phyloP scores from a whole-genome alignment of 108 stramenopile species.

The Nitzschia palea region DNA sequence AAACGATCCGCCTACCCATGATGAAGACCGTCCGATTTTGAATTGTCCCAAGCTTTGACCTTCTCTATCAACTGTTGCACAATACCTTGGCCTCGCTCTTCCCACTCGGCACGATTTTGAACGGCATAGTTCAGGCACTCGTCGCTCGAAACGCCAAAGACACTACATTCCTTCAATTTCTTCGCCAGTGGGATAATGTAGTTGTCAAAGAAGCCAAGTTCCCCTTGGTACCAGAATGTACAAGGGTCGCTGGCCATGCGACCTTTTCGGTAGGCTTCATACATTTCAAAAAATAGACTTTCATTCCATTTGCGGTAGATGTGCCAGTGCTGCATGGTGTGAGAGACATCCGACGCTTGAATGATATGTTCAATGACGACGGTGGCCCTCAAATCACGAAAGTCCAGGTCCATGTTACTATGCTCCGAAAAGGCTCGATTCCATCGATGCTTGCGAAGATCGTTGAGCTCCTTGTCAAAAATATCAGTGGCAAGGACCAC shows the following conservation, averaged over 20 bases:
- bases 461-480: slow-evolving; percentile 23
- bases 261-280: slow-evolving; percentile 35
- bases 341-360: slow-evolving; percentile 53
- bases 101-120: too few species aligned
- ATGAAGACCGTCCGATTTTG: too few species aligned
- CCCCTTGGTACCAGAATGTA: slow-evolving; percentile 42
- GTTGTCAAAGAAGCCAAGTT: slow-evolving; percentile 36
- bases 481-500: slow-evolving; percentile 24
- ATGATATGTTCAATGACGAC: slow-evolving; percentile 52
- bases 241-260: slow-evolving; percentile 40
- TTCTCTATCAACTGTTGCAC: too few species aligned
- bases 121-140: slow-evolving; percentile 20
- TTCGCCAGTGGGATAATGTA: slow-evolving; percentile 29
- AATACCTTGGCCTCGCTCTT: too few species aligned
- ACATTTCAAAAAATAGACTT: slow-evolving; percentile 43
- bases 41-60: too few species aligned
- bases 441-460: slow-evolving; percentile 31
- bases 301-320: slow-evolving; percentile 55
- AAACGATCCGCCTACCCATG: too few species aligned
- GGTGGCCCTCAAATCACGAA: slow-evolving; percentile 37
- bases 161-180: slow-evolving; percentile 32
- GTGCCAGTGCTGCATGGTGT: slow-evolving; percentile 59
- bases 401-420: too few species aligned
- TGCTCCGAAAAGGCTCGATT: slow-evolving; percentile 17
- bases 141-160: slow-evolving; percentile 24